These are phyloP conservation scores for Rhododendron vialii DNA, from an alignment of 148 eudicot species.

Conservation along the genomic window DNA sequence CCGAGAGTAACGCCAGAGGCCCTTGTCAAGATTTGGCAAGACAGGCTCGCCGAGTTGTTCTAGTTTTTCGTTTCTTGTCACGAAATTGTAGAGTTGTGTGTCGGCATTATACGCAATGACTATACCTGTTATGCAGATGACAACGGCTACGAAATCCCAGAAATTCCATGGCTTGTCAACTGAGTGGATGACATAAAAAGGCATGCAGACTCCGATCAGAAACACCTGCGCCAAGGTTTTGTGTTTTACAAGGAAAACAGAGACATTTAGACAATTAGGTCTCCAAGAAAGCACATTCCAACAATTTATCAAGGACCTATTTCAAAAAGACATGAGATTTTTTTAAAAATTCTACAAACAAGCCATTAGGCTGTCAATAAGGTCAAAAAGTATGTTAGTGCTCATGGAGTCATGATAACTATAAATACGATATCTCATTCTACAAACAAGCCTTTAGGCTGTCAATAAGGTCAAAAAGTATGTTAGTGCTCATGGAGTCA, in stretches of 20 bases:
- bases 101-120: constrained; percentile 64
- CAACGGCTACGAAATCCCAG: constrained; percentile 59
- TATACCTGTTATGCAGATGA: constrained; percentile 57
- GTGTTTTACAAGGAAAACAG: background rate
- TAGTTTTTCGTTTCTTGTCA: constrained; percentile 40
- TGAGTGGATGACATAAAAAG: constrained; percentile 64
- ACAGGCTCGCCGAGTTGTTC: constrained; percentile 44
- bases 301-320: background rate
- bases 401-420: background rate
- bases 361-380: background rate
- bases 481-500: background rate
- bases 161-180: constrained; percentile 47
- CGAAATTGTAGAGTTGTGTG: constrained; percentile 68
- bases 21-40: constrained; percentile 54
- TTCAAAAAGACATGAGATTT: background rate
- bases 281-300: background rate
- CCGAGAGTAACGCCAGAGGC: constrained; percentile 79
- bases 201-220: constrained; percentile 64
- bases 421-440: background rate
- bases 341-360: background rate
- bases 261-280: background rate
- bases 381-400: background rate
- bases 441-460: background rate
- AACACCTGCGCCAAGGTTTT: constrained; percentile 46
- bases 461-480: background rate